These are phyloP conservation scores for Sphaerulina vaccinii DNA, from an alignment of 2,329 filamentous ascomycete species.

Conservation along the genomic window DNA sequence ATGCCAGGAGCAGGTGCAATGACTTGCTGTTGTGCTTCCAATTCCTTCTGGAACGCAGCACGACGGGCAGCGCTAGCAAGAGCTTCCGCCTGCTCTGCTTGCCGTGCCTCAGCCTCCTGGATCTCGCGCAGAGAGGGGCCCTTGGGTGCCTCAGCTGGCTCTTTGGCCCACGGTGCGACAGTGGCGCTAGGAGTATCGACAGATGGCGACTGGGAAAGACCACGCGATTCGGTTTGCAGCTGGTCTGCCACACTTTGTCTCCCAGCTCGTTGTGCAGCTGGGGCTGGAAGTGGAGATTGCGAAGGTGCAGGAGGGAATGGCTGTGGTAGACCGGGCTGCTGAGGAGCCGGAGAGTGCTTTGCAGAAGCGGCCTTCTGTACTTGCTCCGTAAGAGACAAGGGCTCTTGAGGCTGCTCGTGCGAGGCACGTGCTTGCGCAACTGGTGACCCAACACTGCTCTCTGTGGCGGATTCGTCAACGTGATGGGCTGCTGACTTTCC, in stretches of 20 bases:
- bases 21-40: conserved; percentile 60
- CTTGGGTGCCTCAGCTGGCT: conserved; percentile 68
- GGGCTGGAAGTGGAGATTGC: conserved; percentile 79
- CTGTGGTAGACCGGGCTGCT: conserved; percentile 67
- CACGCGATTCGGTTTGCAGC: conserved; percentile 63
- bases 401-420: conserved; percentile 44
- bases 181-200: conserved; percentile 66
- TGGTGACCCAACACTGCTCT: conserved; percentile 27
- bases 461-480: conserved; percentile 19
- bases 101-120: conserved; percentile 90
- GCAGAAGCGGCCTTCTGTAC: conserved; percentile 71
- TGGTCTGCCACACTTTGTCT: conserved; percentile 80
- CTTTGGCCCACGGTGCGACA: conserved; percentile 92
- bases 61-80: conserved; percentile 74
- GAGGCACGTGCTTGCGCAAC: conserved; percentile 10
- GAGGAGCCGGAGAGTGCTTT: conserved; percentile 55
- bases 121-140: conserved; percentile 95
- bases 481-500: conserved; percentile 8
- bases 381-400: conserved; percentile 75
- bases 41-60: conserved; percentile 76
- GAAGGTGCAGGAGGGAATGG: conserved; percentile 71
- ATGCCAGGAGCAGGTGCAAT: conserved; percentile 64
- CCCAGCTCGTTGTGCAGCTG: conserved; percentile 75
- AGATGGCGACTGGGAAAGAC: conserved; percentile 74
- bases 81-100: conserved; percentile 86